A percentile compares a stretch with the other conserved stretches of the same genome.
Evolutionary conservation across 139 green algal genomes (phyloP).

Genomic region (Closterium sp.): DNA sequence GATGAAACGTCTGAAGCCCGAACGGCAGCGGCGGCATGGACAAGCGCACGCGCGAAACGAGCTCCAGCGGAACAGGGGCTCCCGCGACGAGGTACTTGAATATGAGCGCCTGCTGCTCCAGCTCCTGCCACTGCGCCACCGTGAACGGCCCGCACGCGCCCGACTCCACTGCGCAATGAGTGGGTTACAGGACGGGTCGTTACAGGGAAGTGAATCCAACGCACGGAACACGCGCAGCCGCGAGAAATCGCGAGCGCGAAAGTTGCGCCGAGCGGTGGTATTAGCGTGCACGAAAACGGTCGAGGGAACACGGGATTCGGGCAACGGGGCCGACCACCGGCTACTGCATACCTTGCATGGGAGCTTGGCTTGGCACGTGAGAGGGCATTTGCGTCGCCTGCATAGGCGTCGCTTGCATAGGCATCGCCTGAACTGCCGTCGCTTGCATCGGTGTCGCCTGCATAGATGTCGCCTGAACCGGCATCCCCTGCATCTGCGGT

Average conservation of each 20-base stretch:
- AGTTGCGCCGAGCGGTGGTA: background rate
- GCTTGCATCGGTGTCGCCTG: background rate
- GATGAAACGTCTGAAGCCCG: background rate
- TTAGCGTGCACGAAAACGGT: background rate
- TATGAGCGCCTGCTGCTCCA: conserved; percentile 38
- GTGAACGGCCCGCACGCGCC: conserved; percentile 20
- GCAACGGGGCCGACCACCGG: background rate
- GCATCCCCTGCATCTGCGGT: background rate
- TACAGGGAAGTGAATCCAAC: background rate
- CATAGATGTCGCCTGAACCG: background rate
- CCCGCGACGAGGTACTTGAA: conserved; percentile 35
- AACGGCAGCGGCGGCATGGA: background rate
- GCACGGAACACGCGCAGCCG: background rate
- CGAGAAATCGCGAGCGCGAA: background rate
- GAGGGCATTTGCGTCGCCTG: background rate
- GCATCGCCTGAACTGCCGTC: background rate
- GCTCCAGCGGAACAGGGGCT: conserved; percentile 14
- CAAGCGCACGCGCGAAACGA: background rate
- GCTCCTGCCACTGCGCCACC: conserved; percentile 24
- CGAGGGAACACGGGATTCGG: background rate
- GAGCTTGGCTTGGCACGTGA: background rate
- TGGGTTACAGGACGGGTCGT: background rate
- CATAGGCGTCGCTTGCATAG: background rate
- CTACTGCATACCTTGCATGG: background rate
- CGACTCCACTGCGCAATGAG: background rate